Base-by-base conservation (phyloP, 208 protist genomes). In the Trypanosoma congolense region DNA sequence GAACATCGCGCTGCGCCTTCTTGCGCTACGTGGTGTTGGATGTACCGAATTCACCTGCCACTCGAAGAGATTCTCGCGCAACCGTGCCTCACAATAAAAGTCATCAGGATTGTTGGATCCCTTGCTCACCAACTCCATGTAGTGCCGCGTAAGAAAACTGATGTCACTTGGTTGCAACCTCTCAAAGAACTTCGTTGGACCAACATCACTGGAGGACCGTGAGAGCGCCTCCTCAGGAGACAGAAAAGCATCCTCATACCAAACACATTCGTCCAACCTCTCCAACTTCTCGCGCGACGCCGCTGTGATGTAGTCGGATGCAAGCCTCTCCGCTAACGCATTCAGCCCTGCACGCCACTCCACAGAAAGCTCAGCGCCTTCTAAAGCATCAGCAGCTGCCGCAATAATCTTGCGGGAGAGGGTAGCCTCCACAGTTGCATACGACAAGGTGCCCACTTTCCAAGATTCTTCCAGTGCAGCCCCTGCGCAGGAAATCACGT, bases 241-340 rank as follows among this genome's bases (percentile, higher is more conserved):
- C 44, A 50, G 47, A 51, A 73, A 56, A 0, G 40, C 45, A 14
- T 73, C 66, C 6, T 43, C 43, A 33, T 53, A 53, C 49, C 61
- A 56, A 9, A 62, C 30, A 45, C n/a, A 46, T 19, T 45, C 61
- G 33, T 74, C 66, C 30, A 53, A 5, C 18, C 49, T 19, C n/a
- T 31, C 12, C 36, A 73, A 42, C 21, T 65, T 57, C 14, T 24
- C 42, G 46, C 56, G 53, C 29, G 59, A 49, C 30, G 49, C 48
- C 51, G 55, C 57, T 22, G 22, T 30, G 25, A 73, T 52, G 18
- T 46, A 56, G 25, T 87, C 75, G 5, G 51, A 48, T 6, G 69
- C 72, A 10, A 87, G n/a, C 9, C 75, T 68, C 53, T 87, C 80
- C 3, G 75, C 73, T 16, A 87, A 51, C 8, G 61, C 75, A n/a